Evolutionary conservation across 768 basidiomycete genomes (phyloP), one percentile per base, ranked within the genome.

Genomic region (Tulasnella sp.): DNA sequence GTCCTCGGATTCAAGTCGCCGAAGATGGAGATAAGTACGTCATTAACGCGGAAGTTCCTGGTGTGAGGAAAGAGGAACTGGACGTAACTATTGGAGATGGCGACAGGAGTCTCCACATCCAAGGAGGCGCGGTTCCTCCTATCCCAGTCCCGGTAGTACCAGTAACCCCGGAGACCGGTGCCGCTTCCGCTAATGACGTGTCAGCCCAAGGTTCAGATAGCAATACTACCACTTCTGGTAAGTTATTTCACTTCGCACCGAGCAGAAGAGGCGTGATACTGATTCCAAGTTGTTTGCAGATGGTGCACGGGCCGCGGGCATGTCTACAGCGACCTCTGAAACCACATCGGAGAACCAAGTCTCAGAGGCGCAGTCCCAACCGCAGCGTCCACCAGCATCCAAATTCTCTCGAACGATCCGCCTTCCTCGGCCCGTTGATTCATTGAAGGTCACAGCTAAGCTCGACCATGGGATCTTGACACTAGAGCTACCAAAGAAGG

Each of bases 11-110:
- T n/a, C 49, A 63, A 21, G 15, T 63, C 24, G 48, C 21, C 3
- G 59, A 57, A n/a, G 27, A 58, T 19, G 27, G 34, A 12, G 45
- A 54, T 31, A 50, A 30, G 46, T 63, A 54, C 45, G 19, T 54
- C 31, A 43, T 63, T 25, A 59, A 63, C 29, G 62, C 62, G n/a
- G 62, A 63, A 38, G 42, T 63, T n/a, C 62, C 62, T 29, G 62
- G 62, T 7, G 62, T 63, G 24, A 41, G 51, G 21, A 63, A 60
- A 45, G 62, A 60, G 45, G 43, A 60, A 11, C 29, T 63, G 11
- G 49, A 53, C 41, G 53, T 63, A 17, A 62, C 60, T 38, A 51
- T 63, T 22, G 52, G 50, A 34, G 62, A 60, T 29, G 42, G 55
- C 38, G 62, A 59, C 5, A 29, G 46, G 42, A 63, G 52, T 42